phyloP scores from a whole-genome alignment of 2,329 filamentous ascomycete species.

The Colletotrichum australisinense region DNA sequence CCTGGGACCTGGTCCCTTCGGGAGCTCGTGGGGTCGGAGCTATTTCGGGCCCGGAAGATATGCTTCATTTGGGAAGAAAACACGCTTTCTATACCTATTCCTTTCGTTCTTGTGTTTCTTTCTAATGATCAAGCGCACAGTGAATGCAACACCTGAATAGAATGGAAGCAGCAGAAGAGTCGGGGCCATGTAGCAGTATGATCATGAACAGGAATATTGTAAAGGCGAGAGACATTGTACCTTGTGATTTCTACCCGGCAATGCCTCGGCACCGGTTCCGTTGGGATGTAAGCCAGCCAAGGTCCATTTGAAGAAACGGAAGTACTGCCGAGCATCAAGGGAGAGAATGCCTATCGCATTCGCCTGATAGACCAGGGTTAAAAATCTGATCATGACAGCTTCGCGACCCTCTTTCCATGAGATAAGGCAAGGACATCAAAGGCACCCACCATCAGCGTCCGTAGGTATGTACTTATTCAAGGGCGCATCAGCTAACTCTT shows the following conservation, averaged over 20 bases:
- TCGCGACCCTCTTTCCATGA: neutral
- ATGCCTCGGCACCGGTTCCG: neutral
- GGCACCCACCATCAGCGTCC: neutral
- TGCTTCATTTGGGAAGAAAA: slow-evolving; percentile 1
- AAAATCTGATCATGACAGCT: neutral
- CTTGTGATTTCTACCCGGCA: neutral
- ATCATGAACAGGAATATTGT: neutral
- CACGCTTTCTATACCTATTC: neutral
- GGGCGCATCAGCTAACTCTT: neutral
- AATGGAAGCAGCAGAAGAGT: too few species aligned
- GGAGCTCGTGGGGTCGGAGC: slow-evolving; percentile 24
- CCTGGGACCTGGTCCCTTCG: slow-evolving; percentile 2
- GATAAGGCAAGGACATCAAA: neutral
- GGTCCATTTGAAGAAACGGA: neutral
- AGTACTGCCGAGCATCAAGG: neutral
- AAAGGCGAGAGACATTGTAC: neutral
- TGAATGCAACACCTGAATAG: neutral
- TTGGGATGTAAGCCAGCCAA: neutral
- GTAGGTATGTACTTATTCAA: neutral
- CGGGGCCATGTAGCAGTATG: neutral
- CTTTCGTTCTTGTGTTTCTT: neutral
- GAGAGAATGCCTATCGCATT: neutral
- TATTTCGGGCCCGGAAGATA: neutral
- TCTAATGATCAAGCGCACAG: neutral
- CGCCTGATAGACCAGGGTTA: neutral